Percentiles rank a stretch among this genome's conserved stretches.
Evolutionary conservation across 345 rosid species (phyloP).

Genomic region (Dovyalis caffra): DNA sequence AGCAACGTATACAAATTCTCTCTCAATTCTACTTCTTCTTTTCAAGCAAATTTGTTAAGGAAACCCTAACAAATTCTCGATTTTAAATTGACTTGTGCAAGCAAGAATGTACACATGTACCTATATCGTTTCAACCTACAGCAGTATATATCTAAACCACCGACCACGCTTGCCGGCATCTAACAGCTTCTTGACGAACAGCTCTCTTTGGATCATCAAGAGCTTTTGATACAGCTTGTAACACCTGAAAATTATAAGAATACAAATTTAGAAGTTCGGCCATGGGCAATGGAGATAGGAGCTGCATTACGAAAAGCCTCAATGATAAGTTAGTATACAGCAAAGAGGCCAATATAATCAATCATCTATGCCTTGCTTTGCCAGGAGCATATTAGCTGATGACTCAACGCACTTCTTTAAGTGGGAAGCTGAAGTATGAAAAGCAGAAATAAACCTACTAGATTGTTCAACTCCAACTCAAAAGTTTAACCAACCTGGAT

Average conservation of each 20-base stretch:
- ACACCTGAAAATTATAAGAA: constrained; percentile 42
- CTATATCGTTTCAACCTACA: neutral
- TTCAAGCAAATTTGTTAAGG: too few species aligned
- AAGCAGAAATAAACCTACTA: neutral
- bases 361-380: neutral
- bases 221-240: constrained; percentile 52
- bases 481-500: constrained; percentile 48
- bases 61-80: too few species aligned
- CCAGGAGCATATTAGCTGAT: too few species aligned
- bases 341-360: neutral
- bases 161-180: constrained; percentile 84
- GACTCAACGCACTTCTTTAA: too few species aligned
- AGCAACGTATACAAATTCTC: too few species aligned
- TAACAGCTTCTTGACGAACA: constrained; percentile 80
- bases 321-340: neutral
- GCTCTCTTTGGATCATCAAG: constrained; percentile 82
- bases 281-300: neutral
- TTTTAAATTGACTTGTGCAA: too few species aligned
- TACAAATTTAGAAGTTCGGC: neutral
- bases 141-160: constrained; percentile 9
- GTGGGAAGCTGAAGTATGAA: too few species aligned
- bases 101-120: neutral
- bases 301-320: too few species aligned
- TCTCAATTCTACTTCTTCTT: too few species aligned
- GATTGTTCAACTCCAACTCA: neutral